Percentiles rank a stretch among this genome's conserved stretches.
Evolutionary conservation across 192 early-diverging fungal species (phyloP).

Genomic region (Gigaspora rosea): DNA sequence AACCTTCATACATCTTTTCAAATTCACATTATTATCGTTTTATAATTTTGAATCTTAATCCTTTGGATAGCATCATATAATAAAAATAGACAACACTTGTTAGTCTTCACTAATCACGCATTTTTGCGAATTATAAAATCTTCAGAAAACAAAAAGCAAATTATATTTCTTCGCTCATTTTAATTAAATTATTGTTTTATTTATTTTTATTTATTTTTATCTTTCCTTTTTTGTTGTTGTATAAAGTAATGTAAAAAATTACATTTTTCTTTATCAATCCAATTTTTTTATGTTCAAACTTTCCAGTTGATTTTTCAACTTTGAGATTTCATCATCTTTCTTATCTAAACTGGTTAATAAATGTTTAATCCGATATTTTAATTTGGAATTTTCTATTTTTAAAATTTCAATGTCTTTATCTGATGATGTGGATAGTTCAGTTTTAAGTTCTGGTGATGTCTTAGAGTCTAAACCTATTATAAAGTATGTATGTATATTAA

Average conservation of each 20-base stretch:
- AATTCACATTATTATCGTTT: no score
- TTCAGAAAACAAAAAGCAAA: no score
- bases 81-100: no score
- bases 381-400: background rate
- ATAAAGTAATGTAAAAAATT: background rate
- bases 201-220: no score
- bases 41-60: no score
- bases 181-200: no score
- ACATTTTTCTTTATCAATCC: background rate
- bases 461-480: background rate
- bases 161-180: no score
- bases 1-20: no score
- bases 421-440: background rate
- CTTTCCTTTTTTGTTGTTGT: background rate
- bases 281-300: background rate
- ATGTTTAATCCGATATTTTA: constrained; percentile 5
- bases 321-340: constrained; percentile 11
- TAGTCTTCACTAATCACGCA: no score
- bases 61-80: no score
- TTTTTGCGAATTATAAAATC: no score
- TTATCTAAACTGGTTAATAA: background rate
- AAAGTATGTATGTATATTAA: background rate
- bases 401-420: background rate
- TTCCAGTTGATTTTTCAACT: background rate
- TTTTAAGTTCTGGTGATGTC: background rate